Percentiles rank a stretch among this genome's conserved stretches.
Evolutionary conservation across 2,329 filamentous ascomycete species (phyloP).

Genomic region (Verticillium albo-atrum): DNA sequence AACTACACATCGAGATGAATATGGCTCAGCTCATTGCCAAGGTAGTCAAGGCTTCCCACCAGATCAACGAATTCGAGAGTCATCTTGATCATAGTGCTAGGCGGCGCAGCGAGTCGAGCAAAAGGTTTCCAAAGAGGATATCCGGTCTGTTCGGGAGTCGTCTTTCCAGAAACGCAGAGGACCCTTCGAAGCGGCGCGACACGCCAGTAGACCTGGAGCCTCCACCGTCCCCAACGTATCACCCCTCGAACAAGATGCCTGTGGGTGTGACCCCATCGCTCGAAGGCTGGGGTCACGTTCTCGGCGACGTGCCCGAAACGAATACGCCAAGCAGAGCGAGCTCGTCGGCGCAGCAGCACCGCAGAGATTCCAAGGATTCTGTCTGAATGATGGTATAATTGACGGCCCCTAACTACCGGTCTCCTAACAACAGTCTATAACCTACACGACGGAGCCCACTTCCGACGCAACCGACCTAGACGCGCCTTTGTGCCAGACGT

Average conservation of each 20-base stretch:
- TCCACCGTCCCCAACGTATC: background rate
- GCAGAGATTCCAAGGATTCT: background rate
- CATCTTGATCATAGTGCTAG: background rate
- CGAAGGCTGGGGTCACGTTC: background rate
- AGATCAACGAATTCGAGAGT: background rate
- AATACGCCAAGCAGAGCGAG: background rate
- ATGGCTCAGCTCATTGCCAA: constrained; percentile 48
- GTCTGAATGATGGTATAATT: background rate
- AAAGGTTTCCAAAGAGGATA: background rate
- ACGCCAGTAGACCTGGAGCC: background rate
- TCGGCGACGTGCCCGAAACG: background rate
- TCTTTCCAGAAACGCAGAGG: background rate
- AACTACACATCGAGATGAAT: constrained; percentile 49
- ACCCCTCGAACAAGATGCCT: background rate
- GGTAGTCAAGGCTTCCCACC: constrained; percentile 16
- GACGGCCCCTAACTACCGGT: too few species aligned
- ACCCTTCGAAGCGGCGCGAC: background rate
- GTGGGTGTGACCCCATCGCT: background rate
- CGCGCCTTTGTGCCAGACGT: background rate
- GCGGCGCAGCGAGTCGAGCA: background rate
- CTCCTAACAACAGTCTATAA: background rate
- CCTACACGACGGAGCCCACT: background rate
- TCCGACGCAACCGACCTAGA: background rate
- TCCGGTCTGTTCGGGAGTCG: background rate
- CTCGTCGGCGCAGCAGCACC: background rate